Evolutionary conservation across 2,329 filamentous ascomycete species (phyloP).

Genomic region (Epichloe festucae): DNA sequence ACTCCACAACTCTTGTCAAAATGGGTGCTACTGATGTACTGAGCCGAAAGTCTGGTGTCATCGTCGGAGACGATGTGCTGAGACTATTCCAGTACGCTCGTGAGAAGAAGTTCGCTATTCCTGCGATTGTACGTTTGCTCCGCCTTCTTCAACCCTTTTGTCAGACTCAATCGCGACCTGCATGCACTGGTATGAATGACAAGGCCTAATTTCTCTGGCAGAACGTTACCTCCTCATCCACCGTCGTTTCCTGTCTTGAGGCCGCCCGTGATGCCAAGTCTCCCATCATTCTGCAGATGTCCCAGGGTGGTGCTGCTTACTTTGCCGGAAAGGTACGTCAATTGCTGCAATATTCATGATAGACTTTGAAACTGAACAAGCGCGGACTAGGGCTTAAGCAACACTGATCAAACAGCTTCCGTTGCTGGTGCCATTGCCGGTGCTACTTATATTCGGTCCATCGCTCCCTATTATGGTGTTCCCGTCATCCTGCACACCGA

Average conservation of each 20-base stretch:
- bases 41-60: slow-evolving; percentile 40
- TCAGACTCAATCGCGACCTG: slow-evolving; percentile 1
- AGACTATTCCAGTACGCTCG: slow-evolving; percentile 81
- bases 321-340: slow-evolving; percentile 67
- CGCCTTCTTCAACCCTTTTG: neutral
- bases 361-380: neutral
- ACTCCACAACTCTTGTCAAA: slow-evolving; percentile 3
- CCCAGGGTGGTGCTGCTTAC: slow-evolving; percentile 86
- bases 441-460: slow-evolving; percentile 82
- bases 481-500: slow-evolving; percentile 94
- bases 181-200: neutral
- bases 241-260: slow-evolving; percentile 70
- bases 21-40: slow-evolving; percentile 30
- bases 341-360: neutral
- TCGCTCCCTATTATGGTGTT: slow-evolving; percentile 78
- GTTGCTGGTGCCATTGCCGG: slow-evolving; percentile 78
- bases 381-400: slow-evolving; percentile 51
- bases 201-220: slow-evolving; percentile 6
- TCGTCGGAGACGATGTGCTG: slow-evolving; percentile 40
- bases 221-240: slow-evolving; percentile 88
- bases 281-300: slow-evolving; percentile 86
- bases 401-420: slow-evolving; percentile 71
- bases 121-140: slow-evolving; percentile 44
- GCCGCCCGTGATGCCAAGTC: slow-evolving; percentile 85
- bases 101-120: slow-evolving; percentile 78